phyloP scores from a whole-genome alignment of 371 early-diverging fungal species.

The Apophysomyces elegans region DNA sequence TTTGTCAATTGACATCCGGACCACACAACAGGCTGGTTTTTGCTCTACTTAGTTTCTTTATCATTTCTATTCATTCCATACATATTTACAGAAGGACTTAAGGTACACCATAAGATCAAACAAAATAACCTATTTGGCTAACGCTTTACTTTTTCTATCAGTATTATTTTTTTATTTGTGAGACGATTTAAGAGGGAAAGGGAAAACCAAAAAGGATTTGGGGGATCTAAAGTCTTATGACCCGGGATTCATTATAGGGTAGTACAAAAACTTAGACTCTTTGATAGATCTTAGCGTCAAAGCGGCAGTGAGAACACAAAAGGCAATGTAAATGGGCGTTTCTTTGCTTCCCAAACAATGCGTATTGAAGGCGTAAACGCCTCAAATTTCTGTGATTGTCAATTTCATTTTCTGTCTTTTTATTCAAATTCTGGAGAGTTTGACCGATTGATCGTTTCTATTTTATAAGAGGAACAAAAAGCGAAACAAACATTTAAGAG shows the following conservation, averaged over 20 bases:
- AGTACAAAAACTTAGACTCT: constrained; percentile 3
- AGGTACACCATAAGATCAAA: not conserved
- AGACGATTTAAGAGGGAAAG: constrained; percentile 8
- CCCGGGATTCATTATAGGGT: constrained; percentile 11
- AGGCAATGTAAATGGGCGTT: not conserved
- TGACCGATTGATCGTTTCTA: not conserved
- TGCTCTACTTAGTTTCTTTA: not conserved
- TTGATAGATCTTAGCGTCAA: not conserved
- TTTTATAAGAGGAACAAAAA: not conserved
- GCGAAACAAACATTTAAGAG: constrained; percentile 9
- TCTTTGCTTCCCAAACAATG: not conserved
- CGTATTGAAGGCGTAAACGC: not conserved
- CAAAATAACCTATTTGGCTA: not conserved
- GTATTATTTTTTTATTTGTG: constrained; percentile 9
- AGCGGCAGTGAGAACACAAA: not conserved
- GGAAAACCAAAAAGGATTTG: not conserved
- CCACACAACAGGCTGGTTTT: not conserved
- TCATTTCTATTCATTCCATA: constrained; percentile 5
- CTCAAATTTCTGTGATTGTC: not conserved
- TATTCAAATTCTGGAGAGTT: not conserved
- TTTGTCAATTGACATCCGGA: constrained; percentile 5
- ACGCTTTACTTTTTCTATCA: constrained; percentile 4
- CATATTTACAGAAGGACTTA: not conserved
- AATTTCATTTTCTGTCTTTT: not conserved
- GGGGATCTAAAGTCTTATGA: constrained; percentile 2